Conservation (phyloP, 352 stramenopile species). For the Globisporangium solare region DNA sequence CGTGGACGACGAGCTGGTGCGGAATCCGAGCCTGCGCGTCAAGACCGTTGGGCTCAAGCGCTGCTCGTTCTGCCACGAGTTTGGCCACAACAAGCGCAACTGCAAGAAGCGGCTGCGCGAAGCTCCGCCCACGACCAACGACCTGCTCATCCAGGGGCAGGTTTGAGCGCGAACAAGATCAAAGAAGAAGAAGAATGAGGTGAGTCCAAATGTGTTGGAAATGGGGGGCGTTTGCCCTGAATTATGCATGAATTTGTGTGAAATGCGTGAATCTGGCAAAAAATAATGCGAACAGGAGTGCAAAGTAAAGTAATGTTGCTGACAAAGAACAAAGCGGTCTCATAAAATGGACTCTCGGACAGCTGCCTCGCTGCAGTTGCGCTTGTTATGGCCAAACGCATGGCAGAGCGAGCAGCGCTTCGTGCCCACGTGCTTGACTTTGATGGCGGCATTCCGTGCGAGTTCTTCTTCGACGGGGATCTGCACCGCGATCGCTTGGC, state of each 20-base stretch:
- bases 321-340: too few relatives aligned
- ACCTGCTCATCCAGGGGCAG: too few relatives aligned
- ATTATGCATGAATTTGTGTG: too few relatives aligned
- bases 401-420: slow-evolving; percentile 38
- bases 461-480: slow-evolving; percentile 41
- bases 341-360: neutral
- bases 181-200: too few relatives aligned
- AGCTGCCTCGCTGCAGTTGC: slow-evolving; percentile 21
- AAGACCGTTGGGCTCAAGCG: slow-evolving; percentile 25
- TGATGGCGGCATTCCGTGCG: slow-evolving; percentile 26
- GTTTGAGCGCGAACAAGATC: too few relatives aligned
- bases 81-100: slow-evolving; percentile 42
- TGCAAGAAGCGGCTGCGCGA: slow-evolving; percentile 15
- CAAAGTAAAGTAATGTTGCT: too few relatives aligned
- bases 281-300: too few relatives aligned
- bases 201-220: too few relatives aligned
- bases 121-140: slow-evolving; percentile 4
- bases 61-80: slow-evolving; percentile 39
- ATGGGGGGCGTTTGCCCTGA: too few relatives aligned
- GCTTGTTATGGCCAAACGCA: slow-evolving; percentile 36
- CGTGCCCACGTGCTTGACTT: slow-evolving; percentile 6
- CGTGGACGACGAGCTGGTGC: slow-evolving; percentile 38
- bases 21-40: slow-evolving; percentile 33
- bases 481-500: slow-evolving; percentile 19
- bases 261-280: too few relatives aligned